These are phyloP conservation scores for Angomonas deanei DNA, from an alignment of 208 protist species.

Conservation along the genomic window DNA sequence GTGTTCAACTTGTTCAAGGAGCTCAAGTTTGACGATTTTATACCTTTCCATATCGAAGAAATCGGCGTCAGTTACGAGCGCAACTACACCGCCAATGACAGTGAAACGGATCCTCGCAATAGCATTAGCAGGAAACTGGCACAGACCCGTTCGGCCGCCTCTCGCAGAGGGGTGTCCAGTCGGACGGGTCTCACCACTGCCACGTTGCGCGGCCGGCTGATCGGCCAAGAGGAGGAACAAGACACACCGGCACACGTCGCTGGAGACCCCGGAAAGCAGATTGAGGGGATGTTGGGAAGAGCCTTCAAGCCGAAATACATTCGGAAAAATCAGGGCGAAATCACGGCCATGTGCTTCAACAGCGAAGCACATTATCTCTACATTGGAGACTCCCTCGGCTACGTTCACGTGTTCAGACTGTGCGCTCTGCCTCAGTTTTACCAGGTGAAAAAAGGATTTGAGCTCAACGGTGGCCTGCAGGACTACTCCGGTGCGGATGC, in stretches of 20 bases:
- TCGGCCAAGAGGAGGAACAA: not conserved
- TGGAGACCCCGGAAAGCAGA: not conserved
- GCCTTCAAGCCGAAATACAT: not conserved
- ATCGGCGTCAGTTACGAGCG: not conserved
- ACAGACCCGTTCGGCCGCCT: no score
- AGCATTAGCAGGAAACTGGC: no score
- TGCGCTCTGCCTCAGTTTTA: slow-evolving; percentile 45
- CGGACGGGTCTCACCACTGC: not conserved
- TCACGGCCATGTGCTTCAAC: slow-evolving; percentile 50
- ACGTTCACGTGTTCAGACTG: slow-evolving; percentile 45
- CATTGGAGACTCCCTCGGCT: slow-evolving; percentile 41
- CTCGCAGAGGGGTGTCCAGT: not conserved
- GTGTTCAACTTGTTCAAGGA: slow-evolving; percentile 14
- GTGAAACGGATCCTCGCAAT: not conserved
- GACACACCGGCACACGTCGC: not conserved
- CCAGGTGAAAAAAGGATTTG: slow-evolving; percentile 30
- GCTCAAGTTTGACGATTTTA: not conserved
- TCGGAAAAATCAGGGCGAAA: slow-evolving; percentile 8
- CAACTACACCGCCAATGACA: not conserved
- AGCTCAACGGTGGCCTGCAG: slow-evolving; percentile 18
- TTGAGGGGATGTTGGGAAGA: no score
- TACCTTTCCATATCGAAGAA: not conserved
- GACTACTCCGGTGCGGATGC: not conserved
- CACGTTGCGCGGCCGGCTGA: not conserved
- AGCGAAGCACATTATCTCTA: slow-evolving; percentile 51